Base-by-base conservation (phyloP, 768 basidiomycete genomes). In the Clavaria fumosa region DNA sequence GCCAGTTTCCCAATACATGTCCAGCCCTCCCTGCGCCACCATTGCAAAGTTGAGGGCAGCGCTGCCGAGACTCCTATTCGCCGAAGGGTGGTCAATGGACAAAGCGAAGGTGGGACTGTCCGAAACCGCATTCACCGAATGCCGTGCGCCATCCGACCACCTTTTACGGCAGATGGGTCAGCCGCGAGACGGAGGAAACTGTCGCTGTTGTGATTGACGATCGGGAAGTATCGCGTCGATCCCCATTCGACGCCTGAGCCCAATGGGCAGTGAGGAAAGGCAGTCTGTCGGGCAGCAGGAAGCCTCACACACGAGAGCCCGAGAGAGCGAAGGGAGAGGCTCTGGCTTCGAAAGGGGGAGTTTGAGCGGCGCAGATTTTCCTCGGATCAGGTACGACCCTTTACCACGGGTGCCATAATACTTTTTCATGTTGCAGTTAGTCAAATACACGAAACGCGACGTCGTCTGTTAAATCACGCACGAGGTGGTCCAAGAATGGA, bases 1-100 rank as follows among this genome's bases (percentile, higher is more conserved):
- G 17, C 88, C 88, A 43, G 90, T 78, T 55, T 88, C 83, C 79
- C 86, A 90, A 48, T 88, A 93, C 43, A 90, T 52, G 49, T 95
- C 90, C 35, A 90, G 53, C 10, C 76, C 76, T 19, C 93, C 93
- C 52, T 86, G 78, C 3, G 93, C 91, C 5, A 93, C 86, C 56
- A 83, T 63, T 3, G 72, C 70, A 48, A 72, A 84, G 54, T 89
- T 88, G 38, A 88, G 58, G 4, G 86, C 85, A 1, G 81, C 83
- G 47, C 81, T 84, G 4, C 90, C 88, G 47, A 89, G 53, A 9
- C 81, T 79, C 33, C 91, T 66, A 18, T n/a, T n/a, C n/a, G n/a
- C n/a, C n/a, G n/a, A n/a, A n/a, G n/a, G n/a, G n/a, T n/a, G n/a
- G n/a, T n/a, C n/a, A n/a, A n/a, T n/a, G n/a, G n/a, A n/a, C n/a